Evolutionary conservation across 495 filamentous ascomycete species (phyloP).

Genomic region (Pseudevernia furfuracea): DNA sequence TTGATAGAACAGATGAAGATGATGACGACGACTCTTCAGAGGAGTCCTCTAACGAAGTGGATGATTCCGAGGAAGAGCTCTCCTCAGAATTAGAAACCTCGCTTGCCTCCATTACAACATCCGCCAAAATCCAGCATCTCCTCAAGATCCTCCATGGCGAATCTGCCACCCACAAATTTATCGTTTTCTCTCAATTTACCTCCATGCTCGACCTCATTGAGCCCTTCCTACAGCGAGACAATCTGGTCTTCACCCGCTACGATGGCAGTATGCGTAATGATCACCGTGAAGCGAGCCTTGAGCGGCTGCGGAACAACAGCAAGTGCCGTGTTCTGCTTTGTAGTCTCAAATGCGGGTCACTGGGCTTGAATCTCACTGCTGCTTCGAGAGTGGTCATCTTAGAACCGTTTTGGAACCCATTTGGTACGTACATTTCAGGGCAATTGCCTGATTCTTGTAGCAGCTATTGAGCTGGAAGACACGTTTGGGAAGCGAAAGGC

Average conservation of each 20-base stretch:
- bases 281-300: constrained; percentile 75
- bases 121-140: constrained; percentile 84
- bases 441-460: background rate
- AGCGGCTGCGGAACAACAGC: constrained; percentile 63
- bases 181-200: constrained; percentile 96
- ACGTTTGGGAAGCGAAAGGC: background rate
- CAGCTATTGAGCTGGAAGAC: background rate
- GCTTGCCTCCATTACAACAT: constrained; percentile 48
- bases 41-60: constrained; percentile 34
- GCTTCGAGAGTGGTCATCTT: constrained; percentile 89
- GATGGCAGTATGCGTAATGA: constrained; percentile 96
- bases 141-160: constrained; percentile 76
- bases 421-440: constrained; percentile 35
- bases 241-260: constrained; percentile 76
- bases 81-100: constrained; percentile 12
- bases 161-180: constrained; percentile 75
- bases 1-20: constrained; percentile 31
- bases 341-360: constrained; percentile 82
- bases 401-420: constrained; percentile 98
- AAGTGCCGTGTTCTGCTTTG: constrained; percentile 76
- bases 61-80: constrained; percentile 42
- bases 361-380: constrained; percentile 91
- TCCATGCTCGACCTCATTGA: constrained; percentile 96
- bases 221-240: constrained; percentile 69
- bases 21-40: constrained; percentile 23